Base-by-base conservation (phyloP, 305 asterid species). In the Petunia hybrid region DNA sequence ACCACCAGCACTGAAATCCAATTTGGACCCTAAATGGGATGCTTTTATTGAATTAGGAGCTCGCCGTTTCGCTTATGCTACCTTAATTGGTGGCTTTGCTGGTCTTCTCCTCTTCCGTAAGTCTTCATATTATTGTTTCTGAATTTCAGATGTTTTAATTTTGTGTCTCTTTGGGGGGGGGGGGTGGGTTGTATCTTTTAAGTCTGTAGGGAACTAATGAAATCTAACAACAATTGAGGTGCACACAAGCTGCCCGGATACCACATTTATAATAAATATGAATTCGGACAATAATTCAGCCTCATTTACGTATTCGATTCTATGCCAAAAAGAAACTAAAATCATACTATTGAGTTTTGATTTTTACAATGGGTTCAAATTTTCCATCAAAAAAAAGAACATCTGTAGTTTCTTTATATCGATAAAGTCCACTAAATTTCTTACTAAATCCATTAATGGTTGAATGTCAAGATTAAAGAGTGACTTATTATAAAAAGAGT, bases 11-110 rank as follows among this genome's bases (percentile, higher is more conserved):
- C 82, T 89, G 38, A 84, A 86, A 59, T 89, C 90, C 88, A 91
- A 95, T 86, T 83, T 92, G 90, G 87, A 92, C 81, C 93, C 97
- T 10, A 95, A 92, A 81, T 94, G 98, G 99, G 99, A 95, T 76
- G 95, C 95, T 35, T 94, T 91, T 66, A 87, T 92, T 83, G 97
- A 94, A 89, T 92, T 95, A 83, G 91, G 94, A 56, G 41, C 91
- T 46, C 97, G 97, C 80, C 96, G 97, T 46, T 87, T 92, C 82
- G 91, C 91, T 65, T 94, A 92, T 88, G 88, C 93, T 70, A 90
- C 97, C n/a, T 81, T 90, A 48, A 84, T 93, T 82, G 97, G 98
- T 61, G 93, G 93, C 62, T 87, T 90, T 78, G 79, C 94, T 71
- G 97, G 97, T n/a, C 82, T 79, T 45, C 82, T 79, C 40, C 74